phyloP scores from a whole-genome alignment of 805 yeast genomes.

The Metschnikowia henanensis region DNA sequence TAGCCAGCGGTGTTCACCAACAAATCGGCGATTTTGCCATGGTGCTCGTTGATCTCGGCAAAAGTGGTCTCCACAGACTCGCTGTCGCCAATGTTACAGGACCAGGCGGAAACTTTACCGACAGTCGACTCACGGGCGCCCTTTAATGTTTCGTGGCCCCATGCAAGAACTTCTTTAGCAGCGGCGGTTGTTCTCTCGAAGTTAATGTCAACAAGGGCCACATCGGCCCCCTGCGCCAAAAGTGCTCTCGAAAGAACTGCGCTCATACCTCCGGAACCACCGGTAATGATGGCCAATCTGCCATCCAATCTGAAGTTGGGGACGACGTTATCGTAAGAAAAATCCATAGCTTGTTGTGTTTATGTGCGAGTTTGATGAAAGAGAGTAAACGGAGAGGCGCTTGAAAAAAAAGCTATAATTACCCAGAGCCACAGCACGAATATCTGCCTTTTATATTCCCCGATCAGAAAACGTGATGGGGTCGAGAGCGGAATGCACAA shows the following conservation, averaged over 20 bases:
- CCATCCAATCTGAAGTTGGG: conserved; percentile 71
- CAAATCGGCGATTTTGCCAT: conserved; percentile 60
- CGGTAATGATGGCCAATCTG: conserved; percentile 71
- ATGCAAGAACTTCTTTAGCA: conserved; percentile 46
- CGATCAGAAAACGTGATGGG: conserved; percentile 7
- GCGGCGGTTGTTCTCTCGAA: conserved; percentile 56
- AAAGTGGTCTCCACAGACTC: conserved; percentile 57
- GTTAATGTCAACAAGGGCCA: conserved; percentile 72
- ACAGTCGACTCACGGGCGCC: conserved; percentile 31
- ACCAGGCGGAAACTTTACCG: conserved; percentile 59
- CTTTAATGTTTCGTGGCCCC: conserved; percentile 49
- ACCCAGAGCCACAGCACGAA: not conserved
- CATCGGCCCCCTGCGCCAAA: conserved; percentile 73
- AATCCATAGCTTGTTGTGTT: conserved; percentile 19
- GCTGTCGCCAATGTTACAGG: conserved; percentile 71
- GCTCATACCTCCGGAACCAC: conserved; percentile 81
- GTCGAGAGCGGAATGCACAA: conserved; percentile 10
- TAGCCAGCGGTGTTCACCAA: conserved; percentile 83
- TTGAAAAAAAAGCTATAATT: not conserved
- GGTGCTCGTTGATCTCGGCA: conserved; percentile 52
- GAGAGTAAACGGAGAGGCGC: not conserved
- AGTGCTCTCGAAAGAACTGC: conserved; percentile 64
- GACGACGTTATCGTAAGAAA: conserved; percentile 45
- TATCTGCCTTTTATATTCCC: conserved; percentile 8
- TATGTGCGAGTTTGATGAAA: conserved; percentile 1